Percentiles rank a stretch among this genome's conserved stretches.
Evolutionary conservation across 2,329 filamentous ascomycete genomes (phyloP).

Genomic region (Moelleriella libera): DNA sequence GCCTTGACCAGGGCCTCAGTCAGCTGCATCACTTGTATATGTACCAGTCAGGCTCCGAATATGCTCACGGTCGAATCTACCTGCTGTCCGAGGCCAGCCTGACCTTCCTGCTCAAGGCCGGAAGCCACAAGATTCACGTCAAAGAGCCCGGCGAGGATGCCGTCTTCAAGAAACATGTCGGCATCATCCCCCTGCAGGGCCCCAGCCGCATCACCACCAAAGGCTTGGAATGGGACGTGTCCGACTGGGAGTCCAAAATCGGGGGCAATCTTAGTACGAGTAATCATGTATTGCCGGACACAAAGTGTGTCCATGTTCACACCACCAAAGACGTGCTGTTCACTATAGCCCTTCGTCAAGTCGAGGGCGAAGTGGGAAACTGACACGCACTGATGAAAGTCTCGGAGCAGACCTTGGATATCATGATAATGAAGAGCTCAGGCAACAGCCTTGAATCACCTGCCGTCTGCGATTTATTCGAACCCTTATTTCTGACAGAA

Average conservation of each 20-base stretch:
- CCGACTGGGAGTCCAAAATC: conserved; percentile 64
- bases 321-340: conserved; percentile 56
- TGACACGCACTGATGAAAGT: conserved; percentile 3
- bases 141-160: conserved; percentile 31
- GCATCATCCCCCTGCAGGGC: conserved; percentile 75
- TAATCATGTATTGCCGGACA: conserved; percentile 53
- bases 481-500: background rate
- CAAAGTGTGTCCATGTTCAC: conserved; percentile 45
- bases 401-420: too few species aligned
- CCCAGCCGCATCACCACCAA: conserved; percentile 62
- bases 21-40: conserved; percentile 74
- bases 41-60: conserved; percentile 37
- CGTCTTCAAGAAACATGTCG: conserved; percentile 64
- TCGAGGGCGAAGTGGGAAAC: conserved; percentile 19
- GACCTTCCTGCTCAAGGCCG: conserved; percentile 63
- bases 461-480: background rate
- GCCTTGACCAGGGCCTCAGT: conserved; percentile 84
- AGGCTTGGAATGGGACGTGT: conserved; percentile 85
- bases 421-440: too few species aligned
- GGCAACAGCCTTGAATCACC: too few species aligned
- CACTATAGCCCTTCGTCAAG: conserved; percentile 48
- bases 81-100: conserved; percentile 71
- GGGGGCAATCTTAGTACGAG: conserved; percentile 65
- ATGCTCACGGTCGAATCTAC: conserved; percentile 48
- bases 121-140: conserved; percentile 54